Conservation (phyloP, 1,284 basidiomycete species). For the Cryptococcus sp. region DNA sequence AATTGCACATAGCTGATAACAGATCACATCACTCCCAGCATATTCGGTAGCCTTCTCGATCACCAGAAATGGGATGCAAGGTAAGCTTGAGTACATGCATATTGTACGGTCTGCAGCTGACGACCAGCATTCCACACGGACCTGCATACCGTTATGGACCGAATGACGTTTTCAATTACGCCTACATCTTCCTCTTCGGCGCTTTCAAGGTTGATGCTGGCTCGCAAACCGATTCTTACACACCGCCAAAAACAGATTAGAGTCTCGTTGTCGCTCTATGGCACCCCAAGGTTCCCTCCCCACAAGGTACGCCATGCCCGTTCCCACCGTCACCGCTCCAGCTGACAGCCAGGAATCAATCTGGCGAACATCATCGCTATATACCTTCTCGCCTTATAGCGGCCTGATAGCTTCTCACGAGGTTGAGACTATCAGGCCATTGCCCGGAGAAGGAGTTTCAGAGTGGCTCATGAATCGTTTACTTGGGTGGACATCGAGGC, state of each 20-base stretch:
- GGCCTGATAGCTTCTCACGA: slow-evolving; percentile 45
- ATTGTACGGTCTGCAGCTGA: slow-evolving; percentile 4
- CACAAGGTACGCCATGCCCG: slow-evolving; percentile 25
- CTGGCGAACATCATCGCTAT: slow-evolving; percentile 47
- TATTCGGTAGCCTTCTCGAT: slow-evolving; percentile 44
- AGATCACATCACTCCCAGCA: slow-evolving; percentile 39
- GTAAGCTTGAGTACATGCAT: no score
- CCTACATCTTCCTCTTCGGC: slow-evolving; percentile 19
- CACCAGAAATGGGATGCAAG: slow-evolving; percentile 46
- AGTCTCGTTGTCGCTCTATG: slow-evolving; percentile 35
- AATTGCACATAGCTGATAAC: neutral
- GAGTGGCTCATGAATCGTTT: slow-evolving; percentile 43
- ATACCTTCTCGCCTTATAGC: slow-evolving; percentile 47
- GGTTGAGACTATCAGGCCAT: slow-evolving; percentile 47
- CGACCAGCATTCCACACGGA: slow-evolving; percentile 42
- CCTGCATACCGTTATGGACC: slow-evolving; percentile 32
- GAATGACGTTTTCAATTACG: slow-evolving; percentile 30
- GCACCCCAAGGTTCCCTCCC: slow-evolving; percentile 38
- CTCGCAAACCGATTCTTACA: slow-evolving; percentile 16
- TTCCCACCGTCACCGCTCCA: neutral
- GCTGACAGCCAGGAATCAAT: slow-evolving; percentile 21
- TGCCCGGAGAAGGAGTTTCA: slow-evolving; percentile 46
- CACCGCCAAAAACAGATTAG: slow-evolving; percentile 42
- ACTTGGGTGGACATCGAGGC: slow-evolving; percentile 31
- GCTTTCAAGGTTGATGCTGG: slow-evolving; percentile 5